phyloP scores from a whole-genome alignment of 257 asterid species.

The Cynanchum wilfordii region DNA sequence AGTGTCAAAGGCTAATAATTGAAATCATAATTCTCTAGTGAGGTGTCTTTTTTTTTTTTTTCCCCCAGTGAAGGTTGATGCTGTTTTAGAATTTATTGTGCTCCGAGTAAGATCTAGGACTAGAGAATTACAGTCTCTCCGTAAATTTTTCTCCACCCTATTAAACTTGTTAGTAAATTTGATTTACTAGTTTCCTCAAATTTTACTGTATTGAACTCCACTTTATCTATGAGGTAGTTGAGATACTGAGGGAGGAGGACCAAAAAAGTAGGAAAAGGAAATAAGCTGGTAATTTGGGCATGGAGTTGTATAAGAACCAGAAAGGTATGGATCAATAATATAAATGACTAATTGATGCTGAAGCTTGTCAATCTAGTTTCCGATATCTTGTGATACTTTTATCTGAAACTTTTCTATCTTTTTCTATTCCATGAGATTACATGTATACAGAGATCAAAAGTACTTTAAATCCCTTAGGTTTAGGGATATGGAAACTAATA shows the following conservation, averaged over 20 bases:
- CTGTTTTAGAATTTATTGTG: background rate
- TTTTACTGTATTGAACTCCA: background rate
- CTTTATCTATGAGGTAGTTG: background rate
- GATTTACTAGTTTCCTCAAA: background rate
- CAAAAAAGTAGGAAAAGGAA: background rate
- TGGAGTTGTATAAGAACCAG: background rate
- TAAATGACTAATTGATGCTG: background rate
- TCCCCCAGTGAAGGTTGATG: background rate
- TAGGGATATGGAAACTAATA: too few relatives aligned
- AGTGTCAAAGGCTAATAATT: background rate
- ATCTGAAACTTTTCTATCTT: too few relatives aligned
- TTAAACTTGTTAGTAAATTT: background rate
- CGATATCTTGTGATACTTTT: too few relatives aligned
- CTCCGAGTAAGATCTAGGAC: background rate
- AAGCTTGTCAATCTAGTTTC: background rate
- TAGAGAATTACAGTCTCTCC: background rate
- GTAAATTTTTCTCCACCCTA: background rate
- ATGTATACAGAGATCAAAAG: too few relatives aligned
- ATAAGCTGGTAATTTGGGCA: background rate
- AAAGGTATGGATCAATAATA: background rate
- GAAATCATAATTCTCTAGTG: background rate
- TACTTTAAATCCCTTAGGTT: too few relatives aligned
- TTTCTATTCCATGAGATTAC: too few relatives aligned
- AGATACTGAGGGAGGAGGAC: background rate
- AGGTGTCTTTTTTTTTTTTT: background rate